Base-by-base conservation (phyloP, 2,329 filamentous ascomycete species). In the Onygenales sp. region DNA sequence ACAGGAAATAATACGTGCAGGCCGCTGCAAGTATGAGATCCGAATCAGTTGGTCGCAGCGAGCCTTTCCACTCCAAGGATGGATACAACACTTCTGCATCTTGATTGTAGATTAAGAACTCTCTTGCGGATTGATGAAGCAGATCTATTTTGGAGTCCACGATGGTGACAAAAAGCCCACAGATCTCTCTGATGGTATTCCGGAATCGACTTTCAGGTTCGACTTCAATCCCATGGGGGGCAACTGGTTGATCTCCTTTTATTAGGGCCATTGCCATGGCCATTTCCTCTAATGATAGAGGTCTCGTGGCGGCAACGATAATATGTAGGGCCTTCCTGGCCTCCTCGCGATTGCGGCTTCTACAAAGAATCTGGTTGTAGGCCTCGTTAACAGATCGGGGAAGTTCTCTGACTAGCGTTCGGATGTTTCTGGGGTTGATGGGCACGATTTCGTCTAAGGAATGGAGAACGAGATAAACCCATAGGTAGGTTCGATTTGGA, bases 91-190 rank as follows among this genome's bases (percentile, higher is more conserved):
- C 1, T 27, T 27, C 21, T 5, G 21, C 21, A 27, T 27, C 1
- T 27, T 27, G 21, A 3, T 21, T 27, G 21, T 27, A 27, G 21
- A 27, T 27, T 35, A 73, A 52, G 54, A 72, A 72, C 43, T 72
- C 69, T 50, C 61, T 69, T 0, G 68, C 71, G 1, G 70, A 73
- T 55, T 74, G 68, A 36, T 73, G 70, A 38, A 74, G 57, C 4
- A 74, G 58, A 55, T 69, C 72, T 4, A 74, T 57, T 46, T 55
- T 64, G 3, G 52, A 56, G 43, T 70, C 58, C 1, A 64, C 54
- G n/a, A 73, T 58, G 14, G 51, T 61, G 2, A 74, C 57, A 48
- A 73, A 71, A 6, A 72, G 62, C 0, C 67, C 69, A 52, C 69
- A 74, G 10, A 68, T 52, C 5, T 64, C 51, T 42, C 62, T 56